These are phyloP conservation scores for Fraxinus quadrangulata DNA, from an alignment of 257 asterid genomes.

Conservation along the genomic window DNA sequence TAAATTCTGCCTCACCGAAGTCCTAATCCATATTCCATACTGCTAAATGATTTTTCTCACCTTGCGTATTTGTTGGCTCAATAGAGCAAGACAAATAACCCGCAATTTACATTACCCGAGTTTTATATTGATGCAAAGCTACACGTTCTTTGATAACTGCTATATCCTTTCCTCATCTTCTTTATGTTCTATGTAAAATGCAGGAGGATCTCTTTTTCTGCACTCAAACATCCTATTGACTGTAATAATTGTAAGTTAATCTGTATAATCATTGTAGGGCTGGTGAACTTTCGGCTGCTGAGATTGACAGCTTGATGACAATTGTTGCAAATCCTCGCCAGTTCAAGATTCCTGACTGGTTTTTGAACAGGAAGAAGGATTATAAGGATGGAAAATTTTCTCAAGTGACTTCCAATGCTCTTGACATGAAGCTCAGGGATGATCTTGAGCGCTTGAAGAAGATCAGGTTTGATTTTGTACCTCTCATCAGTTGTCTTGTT, in stretches of 20 bases:
- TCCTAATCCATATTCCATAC: neutral
- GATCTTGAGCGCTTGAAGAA: constrained; percentile 66
- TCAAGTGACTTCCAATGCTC: constrained; percentile 57
- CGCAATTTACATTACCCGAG: neutral
- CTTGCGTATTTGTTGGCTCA: neutral
- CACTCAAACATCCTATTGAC: neutral
- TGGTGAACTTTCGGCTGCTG: constrained; percentile 57
- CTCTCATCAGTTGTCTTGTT: neutral
- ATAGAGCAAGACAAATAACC: too few relatives aligned
- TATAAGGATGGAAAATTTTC: constrained; percentile 58
- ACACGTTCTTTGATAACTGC: neutral
- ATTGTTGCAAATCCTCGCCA: constrained; percentile 58
- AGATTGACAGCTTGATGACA: constrained; percentile 50
- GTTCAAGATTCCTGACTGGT: constrained; percentile 64
- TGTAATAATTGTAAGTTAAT: neutral
- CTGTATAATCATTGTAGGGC: constrained; percentile 32
- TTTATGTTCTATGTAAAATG: neutral
- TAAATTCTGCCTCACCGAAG: neutral
- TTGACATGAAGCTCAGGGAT: constrained; percentile 66
- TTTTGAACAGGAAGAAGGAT: constrained; percentile 59
- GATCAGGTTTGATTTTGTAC: constrained; percentile 40
- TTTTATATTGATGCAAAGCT: neutral
- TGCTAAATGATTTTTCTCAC: neutral
- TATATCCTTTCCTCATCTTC: neutral
- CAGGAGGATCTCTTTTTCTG: neutral